Base-by-base conservation (phyloP, 73 alveolate genomes). In the Symbiodinium natans region DNA sequence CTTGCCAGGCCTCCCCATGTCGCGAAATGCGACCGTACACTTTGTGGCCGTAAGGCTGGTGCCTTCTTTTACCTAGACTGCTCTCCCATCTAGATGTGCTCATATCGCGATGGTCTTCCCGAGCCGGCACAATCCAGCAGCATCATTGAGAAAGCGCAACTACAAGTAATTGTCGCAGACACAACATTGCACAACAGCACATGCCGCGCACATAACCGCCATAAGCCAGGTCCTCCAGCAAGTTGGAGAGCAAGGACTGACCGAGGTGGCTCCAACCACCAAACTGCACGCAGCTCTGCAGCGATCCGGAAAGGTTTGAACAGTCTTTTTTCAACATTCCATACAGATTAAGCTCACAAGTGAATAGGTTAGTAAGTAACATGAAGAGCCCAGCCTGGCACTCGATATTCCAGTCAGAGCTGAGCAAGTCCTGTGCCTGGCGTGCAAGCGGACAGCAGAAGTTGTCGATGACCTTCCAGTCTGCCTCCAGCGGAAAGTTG, bases 221-320 rank as follows among this genome's bases (percentile, higher is more conserved):
- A 9, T 46, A 46, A 9, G 13, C 59, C 59, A 46, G 25, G 88
- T 80, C 59, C 88, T 39, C 38, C 38, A 38, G 56, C 34, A 23
- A 9, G 34, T 33, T 59, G 34, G 95, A 68, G 29, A 90, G 88
- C 48, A 90, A 43, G 54, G 97, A 90, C 46, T 84, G 48, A 21
- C 97, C 97, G 39, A 90, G 80, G 77, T 90, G 97, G 25, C 52
- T 90, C 97, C 97, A 90, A 48, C 97, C 97, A 33, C 97, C 97
- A 33, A 68, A 90, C 97, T 90, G 89, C 48, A 33, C 36, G 5
- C n/a, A 63, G 38, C 80, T 9, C 6, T 9, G 13, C 59, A 46
- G 59, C 59, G 13, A 46, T 9, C 59, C 13, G 59, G n/a, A n/a
- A n/a, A n/a, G 6, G 59, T 46, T 46, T 6, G 59, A 46, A 46